These are phyloP conservation scores for Helianthus tuberosus DNA, from an alignment of 129 eudicot species.

Conservation along the genomic window DNA sequence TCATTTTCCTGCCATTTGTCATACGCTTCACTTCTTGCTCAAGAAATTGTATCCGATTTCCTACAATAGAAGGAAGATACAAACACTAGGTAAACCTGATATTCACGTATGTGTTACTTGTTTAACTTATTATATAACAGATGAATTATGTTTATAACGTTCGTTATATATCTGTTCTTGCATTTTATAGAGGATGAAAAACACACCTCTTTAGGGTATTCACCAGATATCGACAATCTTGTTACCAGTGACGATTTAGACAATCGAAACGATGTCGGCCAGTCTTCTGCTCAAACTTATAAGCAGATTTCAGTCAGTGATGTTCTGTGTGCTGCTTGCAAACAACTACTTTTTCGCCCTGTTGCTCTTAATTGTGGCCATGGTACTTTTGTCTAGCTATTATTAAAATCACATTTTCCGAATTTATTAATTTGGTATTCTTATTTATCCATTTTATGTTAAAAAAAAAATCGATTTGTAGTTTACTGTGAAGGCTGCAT, in stretches of 20 bases:
- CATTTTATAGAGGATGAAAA: slow-evolving; percentile 56
- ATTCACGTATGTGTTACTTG: neutral
- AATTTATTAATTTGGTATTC: neutral
- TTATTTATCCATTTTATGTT: slow-evolving; percentile 5
- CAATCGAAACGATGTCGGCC: slow-evolving; percentile 10
- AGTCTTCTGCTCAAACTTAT: slow-evolving; percentile 26
- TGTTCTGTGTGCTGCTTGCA: slow-evolving; percentile 62
- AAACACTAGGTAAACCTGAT: slow-evolving; percentile 48
- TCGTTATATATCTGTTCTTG: slow-evolving; percentile 21
- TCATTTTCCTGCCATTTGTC: slow-evolving; percentile 81
- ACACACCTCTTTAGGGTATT: slow-evolving; percentile 34
- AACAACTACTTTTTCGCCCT: slow-evolving; percentile 57
- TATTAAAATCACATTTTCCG: neutral
- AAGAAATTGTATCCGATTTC: slow-evolving; percentile 63
- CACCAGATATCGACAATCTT: slow-evolving; percentile 53
- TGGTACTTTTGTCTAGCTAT: slow-evolving; percentile 39
- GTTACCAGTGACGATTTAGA: slow-evolving; percentile 30
- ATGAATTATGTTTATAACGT: neutral
- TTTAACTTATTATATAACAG: slow-evolving; percentile 11
- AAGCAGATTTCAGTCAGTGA: slow-evolving; percentile 51
- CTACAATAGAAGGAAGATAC: slow-evolving; percentile 57
- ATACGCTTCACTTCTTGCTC: slow-evolving; percentile 65
- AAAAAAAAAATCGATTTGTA: slow-evolving; percentile 14
- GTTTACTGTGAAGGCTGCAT: slow-evolving; percentile 72
- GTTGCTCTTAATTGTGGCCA: slow-evolving; percentile 84